phyloP scores from a whole-genome alignment of 192 early-diverging fungal species.

The Phycomyces blakesleeanus region DNA sequence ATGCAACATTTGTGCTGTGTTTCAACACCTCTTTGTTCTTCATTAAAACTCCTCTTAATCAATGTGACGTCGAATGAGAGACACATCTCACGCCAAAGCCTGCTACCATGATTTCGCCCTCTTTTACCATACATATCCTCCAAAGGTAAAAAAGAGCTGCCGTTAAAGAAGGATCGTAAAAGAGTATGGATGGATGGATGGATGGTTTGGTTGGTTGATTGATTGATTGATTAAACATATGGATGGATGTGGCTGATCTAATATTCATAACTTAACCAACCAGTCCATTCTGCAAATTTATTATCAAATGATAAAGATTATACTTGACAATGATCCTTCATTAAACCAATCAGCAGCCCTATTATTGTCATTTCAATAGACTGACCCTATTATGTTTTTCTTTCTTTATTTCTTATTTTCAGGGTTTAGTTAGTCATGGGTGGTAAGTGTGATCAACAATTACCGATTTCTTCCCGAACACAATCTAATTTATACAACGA shows the following conservation, averaged over 20 bases:
- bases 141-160: not conserved
- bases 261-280: not conserved
- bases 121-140: constrained; percentile 6
- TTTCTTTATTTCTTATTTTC: not conserved
- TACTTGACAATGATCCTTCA: not conserved
- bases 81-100: not conserved
- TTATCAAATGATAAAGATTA: too few species aligned
- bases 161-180: not conserved
- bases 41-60: not conserved
- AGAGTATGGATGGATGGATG: constrained; percentile 25
- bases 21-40: not conserved
- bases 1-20: not conserved
- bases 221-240: not conserved
- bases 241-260: not conserved
- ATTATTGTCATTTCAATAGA: too few species aligned
- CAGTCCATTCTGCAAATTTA: too few species aligned
- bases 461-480: too few species aligned
- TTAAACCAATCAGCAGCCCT: too few species aligned
- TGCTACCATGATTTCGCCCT: not conserved
- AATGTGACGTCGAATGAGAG: constrained; percentile 2
- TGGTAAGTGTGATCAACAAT: constrained; percentile 1
- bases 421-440: constrained; percentile 16
- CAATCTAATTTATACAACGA: too few species aligned
- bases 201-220: constrained; percentile 6
- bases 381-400: not conserved